phyloP scores from a whole-genome alignment of 805 yeast genomes.

The Zygotorulaspora danielsina region DNA sequence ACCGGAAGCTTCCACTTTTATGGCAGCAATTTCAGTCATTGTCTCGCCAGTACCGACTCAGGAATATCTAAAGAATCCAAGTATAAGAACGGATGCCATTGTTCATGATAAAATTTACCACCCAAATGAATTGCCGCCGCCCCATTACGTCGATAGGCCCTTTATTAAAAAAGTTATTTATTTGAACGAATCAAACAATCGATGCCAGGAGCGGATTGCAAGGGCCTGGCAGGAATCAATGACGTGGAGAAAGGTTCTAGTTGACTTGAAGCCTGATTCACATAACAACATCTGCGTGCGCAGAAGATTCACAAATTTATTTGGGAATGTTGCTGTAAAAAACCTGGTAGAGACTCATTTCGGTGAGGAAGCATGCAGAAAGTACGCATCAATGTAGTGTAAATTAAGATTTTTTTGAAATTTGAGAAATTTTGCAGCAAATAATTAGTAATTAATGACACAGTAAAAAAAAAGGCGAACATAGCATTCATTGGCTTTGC shows the following conservation, averaged over 20 bases:
- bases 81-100: conserved; percentile 57
- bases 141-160: conserved; percentile 36
- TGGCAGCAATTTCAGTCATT: conserved; percentile 72
- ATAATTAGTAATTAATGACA: no score
- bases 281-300: conserved; percentile 91
- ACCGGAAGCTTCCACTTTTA: conserved; percentile 72
- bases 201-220: conserved; percentile 68
- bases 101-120: conserved; percentile 77
- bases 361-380: conserved; percentile 25
- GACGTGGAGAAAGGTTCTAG: conserved; percentile 90
- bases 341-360: conserved; percentile 62
- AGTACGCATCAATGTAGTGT: conserved; percentile 9
- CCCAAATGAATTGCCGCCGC: conserved; percentile 61
- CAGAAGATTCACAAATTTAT: conserved; percentile 84
- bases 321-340: conserved; percentile 91
- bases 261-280: conserved; percentile 84
- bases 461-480: not conserved
- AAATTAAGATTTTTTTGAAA: no score
- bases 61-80: conserved; percentile 65
- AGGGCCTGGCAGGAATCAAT: conserved; percentile 78
- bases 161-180: conserved; percentile 29
- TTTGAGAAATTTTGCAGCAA: not conserved
- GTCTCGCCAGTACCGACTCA: conserved; percentile 76
- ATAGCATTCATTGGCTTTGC: no score
- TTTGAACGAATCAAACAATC: conserved; percentile 32